Percentiles rank a stretch among this genome's conserved stretches.
These are phyloP conservation scores for Apiospora hydei DNA, from an alignment of 2,329 filamentous ascomycete species.

Conservation along the genomic window DNA sequence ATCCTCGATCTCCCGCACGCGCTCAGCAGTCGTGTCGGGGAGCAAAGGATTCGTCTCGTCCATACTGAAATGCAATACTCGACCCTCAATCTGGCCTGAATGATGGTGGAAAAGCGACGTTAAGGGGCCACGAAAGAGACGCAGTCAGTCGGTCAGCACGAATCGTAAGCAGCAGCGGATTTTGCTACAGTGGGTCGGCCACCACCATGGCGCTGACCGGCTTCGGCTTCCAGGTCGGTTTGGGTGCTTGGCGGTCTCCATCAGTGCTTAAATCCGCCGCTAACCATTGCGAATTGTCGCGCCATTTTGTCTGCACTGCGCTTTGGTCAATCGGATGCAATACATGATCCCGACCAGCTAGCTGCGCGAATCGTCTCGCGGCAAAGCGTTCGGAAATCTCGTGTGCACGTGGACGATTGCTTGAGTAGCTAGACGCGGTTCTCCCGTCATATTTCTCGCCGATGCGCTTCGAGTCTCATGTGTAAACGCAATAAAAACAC, in stretches of 20 bases:
- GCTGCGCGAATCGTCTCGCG: neutral
- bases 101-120: neutral
- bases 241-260: neutral
- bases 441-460: neutral
- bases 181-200: neutral
- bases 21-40: slow-evolving; percentile 35
- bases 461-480: neutral
- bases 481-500: neutral
- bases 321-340: neutral
- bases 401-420: too few relatives aligned
- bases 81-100: neutral
- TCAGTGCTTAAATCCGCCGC: neutral
- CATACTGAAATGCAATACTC: slow-evolving; percentile 33
- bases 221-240: neutral
- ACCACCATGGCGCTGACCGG: neutral
- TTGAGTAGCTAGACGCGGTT: neutral
- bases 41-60: slow-evolving; percentile 46
- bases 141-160: neutral
- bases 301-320: neutral
- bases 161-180: neutral
- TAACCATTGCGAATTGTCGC: neutral
- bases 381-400: neutral
- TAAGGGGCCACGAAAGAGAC: neutral
- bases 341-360: neutral
- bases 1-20: slow-evolving; percentile 32